Conservation (phyloP, 208 protist species). For the Trichomonas gallinae region DNA sequence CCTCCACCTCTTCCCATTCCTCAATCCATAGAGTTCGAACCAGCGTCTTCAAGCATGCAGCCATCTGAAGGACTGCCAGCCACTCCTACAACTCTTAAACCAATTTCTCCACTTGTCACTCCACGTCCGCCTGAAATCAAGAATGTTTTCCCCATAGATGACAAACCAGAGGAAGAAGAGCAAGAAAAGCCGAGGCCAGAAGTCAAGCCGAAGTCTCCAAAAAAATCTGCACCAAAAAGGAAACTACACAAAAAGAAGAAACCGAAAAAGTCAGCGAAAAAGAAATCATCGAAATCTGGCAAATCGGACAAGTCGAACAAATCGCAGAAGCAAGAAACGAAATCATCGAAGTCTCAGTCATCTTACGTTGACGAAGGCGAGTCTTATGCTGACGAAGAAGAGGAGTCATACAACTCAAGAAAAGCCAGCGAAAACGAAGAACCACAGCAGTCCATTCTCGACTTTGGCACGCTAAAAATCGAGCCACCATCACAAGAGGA, state of each 20-base stretch:
- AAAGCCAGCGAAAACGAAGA: background rate
- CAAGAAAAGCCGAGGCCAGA: background rate
- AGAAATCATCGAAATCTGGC: background rate
- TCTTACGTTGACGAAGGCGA: background rate
- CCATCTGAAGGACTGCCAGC: background rate
- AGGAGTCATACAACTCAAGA: background rate
- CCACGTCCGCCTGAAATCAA: background rate
- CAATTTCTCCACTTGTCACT: background rate
- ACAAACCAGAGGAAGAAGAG: too few relatives aligned
- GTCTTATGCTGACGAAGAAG: background rate
- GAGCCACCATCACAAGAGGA: background rate
- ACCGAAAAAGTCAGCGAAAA: background rate
- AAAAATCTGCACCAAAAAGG: background rate
- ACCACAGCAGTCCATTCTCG: background rate
- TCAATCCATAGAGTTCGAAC: background rate
- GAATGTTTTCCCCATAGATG: background rate
- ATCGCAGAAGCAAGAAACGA: background rate
- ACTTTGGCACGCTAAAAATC: background rate
- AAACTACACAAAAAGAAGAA: background rate
- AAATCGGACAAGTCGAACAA: background rate
- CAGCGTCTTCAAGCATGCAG: background rate
- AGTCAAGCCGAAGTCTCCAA: background rate
- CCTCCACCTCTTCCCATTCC: background rate
- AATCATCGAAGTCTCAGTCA: background rate
- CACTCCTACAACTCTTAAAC: background rate